Base-by-base conservation (phyloP, 148 eudicot species). In the Rhododendron vialii region DNA sequence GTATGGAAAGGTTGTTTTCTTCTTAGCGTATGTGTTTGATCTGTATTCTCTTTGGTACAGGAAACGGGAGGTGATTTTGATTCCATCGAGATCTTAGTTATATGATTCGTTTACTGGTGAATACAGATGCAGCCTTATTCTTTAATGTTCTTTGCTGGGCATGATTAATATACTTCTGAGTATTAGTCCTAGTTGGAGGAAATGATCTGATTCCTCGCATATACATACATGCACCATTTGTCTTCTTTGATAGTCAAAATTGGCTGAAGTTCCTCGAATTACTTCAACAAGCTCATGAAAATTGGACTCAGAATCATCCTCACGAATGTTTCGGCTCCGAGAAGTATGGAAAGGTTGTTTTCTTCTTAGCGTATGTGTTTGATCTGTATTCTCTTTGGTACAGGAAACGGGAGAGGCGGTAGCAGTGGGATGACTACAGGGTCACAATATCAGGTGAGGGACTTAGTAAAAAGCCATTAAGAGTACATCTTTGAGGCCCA, bases 361-460 rank as follows among this genome's bases (percentile, higher is more conserved):
- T 30, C 38, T 51, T 24, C 20, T 22, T 14, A 1, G 30, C 28
- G 2, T 35, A 33, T 84, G 14, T 35, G 24, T 75, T 73, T 75
- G 67, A 75, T 33, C 11, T 35, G 14, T 48, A 24, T 35, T 35
- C 71, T 48, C 35, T 83, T 83, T 35, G 12, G 4, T 38, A n/a
- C 86, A 87, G 86, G 48, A 18, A 51, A 65, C 2, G 38, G 53
- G 6, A 84, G 55, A 80, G 73, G 74, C 17, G 18, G 14, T 18
- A 30, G 45, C 78, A 48, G 71, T 53, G 63, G 63, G 35, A 69
- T 13, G 28, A 38, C 38, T 28, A 11, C 81, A 67, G 24, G 53
- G 50, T 33, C 79, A 67, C 85, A 88, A 33, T 53, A 89, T 86
- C 91, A 91, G 93, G 93, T 87, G 50, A 59, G 82, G 63, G 45